Conservation (phyloP, 768 basidiomycete species). For the Suillus hirtellus region DNA sequence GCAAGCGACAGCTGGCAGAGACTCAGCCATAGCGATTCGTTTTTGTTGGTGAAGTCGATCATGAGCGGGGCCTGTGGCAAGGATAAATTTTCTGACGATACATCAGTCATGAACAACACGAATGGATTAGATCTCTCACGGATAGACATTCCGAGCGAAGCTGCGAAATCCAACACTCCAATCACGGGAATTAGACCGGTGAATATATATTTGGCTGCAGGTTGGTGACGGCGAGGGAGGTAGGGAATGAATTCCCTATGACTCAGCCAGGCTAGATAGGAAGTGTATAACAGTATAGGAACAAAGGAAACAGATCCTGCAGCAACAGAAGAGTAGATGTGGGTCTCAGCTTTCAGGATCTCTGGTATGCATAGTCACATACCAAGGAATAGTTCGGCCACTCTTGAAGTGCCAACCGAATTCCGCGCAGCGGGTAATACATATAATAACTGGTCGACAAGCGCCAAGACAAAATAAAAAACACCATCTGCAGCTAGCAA, state of each 20-base stretch:
- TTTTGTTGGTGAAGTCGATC: constrained; percentile 43
- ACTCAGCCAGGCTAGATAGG: constrained; percentile 63
- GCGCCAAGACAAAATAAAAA: constrained; percentile 55
- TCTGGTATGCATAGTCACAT: constrained; percentile 24
- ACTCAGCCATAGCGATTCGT: constrained; percentile 50
- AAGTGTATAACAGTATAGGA: constrained; percentile 62
- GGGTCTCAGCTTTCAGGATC: background rate
- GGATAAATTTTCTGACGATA: constrained; percentile 9
- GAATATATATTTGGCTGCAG: constrained; percentile 45
- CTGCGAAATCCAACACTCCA: constrained; percentile 55
- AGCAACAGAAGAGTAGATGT: background rate
- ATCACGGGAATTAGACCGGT: constrained; percentile 57
- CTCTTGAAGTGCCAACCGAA: constrained; percentile 46
- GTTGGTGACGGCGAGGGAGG: constrained; percentile 52
- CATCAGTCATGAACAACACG: constrained; percentile 3
- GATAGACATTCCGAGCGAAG: constrained; percentile 62
- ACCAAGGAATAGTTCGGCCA: constrained; percentile 65
- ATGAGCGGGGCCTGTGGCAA: constrained; percentile 21
- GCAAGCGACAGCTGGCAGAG: constrained; percentile 63
- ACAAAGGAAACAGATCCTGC: constrained; percentile 57
- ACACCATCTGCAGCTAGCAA: constrained; percentile 64
- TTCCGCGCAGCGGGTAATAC: constrained; percentile 51
- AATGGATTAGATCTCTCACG: constrained; percentile 41
- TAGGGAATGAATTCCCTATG: constrained; percentile 48
- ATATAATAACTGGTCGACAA: constrained; percentile 63